Evolutionary conservation across 163 green algal genomes (phyloP), one percentile per base, ranked within the genome.

Genomic region (Prototheca wickerhamii): DNA sequence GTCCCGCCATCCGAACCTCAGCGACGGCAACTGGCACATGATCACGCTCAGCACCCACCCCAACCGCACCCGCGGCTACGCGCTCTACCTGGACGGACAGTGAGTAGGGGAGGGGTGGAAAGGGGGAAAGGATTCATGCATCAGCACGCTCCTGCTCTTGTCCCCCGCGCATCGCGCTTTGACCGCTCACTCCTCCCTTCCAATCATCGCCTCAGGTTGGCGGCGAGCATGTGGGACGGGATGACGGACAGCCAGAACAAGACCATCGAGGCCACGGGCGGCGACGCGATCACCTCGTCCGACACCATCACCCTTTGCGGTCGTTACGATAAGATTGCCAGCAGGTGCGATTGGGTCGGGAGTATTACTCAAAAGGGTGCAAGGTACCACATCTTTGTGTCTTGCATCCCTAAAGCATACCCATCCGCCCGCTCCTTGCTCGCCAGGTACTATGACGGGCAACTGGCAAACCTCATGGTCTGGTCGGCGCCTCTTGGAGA

Each of bases 1-100:
- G 7, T 15, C 30, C 18, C 55, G 30, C 15, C 30, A 5, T 4
- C 55, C 30, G 31, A 35, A 72, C 32, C 26, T 76, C 56, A 74
- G 67, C 26, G 69, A 79, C 34, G 73, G 63, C 8, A 10, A 21
- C 35, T 79, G 73, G 73, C 73, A 76, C 66, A 79, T 79, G 73
- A 51, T 76, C 44, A 76, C 69, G 4, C 18, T 73, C 3, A 62
- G 69, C 31, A 74, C 68, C 46, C 52, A 59, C 43, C 55, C 58
- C 37, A 69, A 67, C 37, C 35, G 40, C 35, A 49, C 49, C n/a
- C 33, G 15, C 3, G 73, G 73, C 20, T 80, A 68, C 46, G n/a
- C 56, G 3, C 49, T 84, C 46, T 79, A 61, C 25, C 7, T 84
- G 18, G 77, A 84, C n/a, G 77, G 77, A 3, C 29, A 3, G 25